Percentiles rank a stretch among this genome's conserved stretches.
Evolutionary conservation across 2,329 filamentous ascomycete genomes (phyloP).

Genomic region (Sordariomycetes sp.): DNA sequence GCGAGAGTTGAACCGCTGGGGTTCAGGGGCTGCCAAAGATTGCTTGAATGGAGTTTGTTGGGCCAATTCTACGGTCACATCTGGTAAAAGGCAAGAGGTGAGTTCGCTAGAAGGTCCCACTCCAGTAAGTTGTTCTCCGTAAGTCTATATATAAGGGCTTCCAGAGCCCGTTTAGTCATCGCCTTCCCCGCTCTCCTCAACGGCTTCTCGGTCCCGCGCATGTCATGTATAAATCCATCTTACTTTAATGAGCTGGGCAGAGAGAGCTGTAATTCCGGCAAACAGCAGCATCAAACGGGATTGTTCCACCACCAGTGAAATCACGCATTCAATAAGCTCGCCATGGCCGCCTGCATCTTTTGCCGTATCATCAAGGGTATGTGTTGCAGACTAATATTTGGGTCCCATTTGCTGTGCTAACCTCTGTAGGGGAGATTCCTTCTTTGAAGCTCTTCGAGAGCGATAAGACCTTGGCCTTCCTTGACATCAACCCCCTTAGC

Average conservation of each 20-base stretch:
- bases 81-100: conserved; percentile 75
- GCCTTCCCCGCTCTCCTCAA: background rate
- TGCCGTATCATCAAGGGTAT: conserved; percentile 94
- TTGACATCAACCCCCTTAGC: conserved; percentile 87
- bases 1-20: conserved; percentile 28
- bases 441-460: conserved; percentile 94
- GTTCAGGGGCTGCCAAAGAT: conserved; percentile 36
- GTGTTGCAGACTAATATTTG: conserved; percentile 4
- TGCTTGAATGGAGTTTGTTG: conserved; percentile 38
- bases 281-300: background rate
- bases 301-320: background rate
- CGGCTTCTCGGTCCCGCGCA: background rate
- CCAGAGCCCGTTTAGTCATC: background rate
- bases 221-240: background rate
- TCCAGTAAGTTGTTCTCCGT: conserved; percentile 25
- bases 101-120: conserved; percentile 64
- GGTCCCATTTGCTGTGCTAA: background rate
- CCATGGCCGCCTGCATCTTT: conserved; percentile 64
- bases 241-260: background rate
- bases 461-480: conserved; percentile 87
- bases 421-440: conserved; percentile 74
- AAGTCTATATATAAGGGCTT: conserved; percentile 4
- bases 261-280: background rate
- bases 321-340: background rate
- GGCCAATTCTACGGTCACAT: conserved; percentile 58